These are phyloP conservation scores for Metarhizium anisopliae DNA, from an alignment of 2,329 filamentous ascomycete species.

Conservation along the genomic window DNA sequence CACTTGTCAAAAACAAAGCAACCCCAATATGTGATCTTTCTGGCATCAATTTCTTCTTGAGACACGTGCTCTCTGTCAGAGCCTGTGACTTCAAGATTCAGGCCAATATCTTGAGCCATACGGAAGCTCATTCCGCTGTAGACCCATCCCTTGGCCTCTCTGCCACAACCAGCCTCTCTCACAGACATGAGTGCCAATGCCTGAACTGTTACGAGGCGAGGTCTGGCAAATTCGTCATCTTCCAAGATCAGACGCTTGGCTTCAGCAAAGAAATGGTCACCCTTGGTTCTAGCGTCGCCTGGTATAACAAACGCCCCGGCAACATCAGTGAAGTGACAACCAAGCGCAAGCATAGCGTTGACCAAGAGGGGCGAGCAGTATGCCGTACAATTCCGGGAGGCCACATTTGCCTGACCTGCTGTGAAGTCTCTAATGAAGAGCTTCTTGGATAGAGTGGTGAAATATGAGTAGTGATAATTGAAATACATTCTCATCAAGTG, in stretches of 20 bases:
- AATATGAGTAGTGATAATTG: slow-evolving; percentile 95
- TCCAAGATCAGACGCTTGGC: slow-evolving; percentile 84
- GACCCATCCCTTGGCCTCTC: slow-evolving; percentile 94
- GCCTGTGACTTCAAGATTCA: slow-evolving; percentile 73
- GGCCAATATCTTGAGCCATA: slow-evolving; percentile 89
- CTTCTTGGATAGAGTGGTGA: slow-evolving; percentile 78
- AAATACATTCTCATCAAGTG: slow-evolving; percentile 98
- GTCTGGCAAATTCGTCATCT: slow-evolving; percentile 87
- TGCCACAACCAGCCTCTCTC: slow-evolving; percentile 84
- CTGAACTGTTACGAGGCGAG: slow-evolving; percentile 82
- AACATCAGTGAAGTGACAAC: slow-evolving; percentile 83
- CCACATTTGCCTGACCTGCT: slow-evolving; percentile 52
- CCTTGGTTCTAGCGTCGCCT: slow-evolving; percentile 74
- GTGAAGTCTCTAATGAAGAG: slow-evolving; percentile 83
- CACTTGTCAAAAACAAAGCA: slow-evolving; percentile 98
- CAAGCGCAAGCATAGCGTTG: slow-evolving; percentile 86
- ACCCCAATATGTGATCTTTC: slow-evolving; percentile 92
- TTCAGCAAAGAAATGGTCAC: slow-evolving; percentile 93
- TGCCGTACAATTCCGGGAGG: slow-evolving; percentile 42
- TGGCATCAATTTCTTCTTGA: slow-evolving; percentile 80
- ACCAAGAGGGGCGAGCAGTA: slow-evolving; percentile 88
- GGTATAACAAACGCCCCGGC: slow-evolving; percentile 61
- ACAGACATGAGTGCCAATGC: slow-evolving; percentile 94
- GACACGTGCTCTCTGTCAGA: slow-evolving; percentile 54
- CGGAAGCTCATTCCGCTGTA: slow-evolving; percentile 98